phyloP scores from a whole-genome alignment of 768 basidiomycete species.

The Suillus sp. region DNA sequence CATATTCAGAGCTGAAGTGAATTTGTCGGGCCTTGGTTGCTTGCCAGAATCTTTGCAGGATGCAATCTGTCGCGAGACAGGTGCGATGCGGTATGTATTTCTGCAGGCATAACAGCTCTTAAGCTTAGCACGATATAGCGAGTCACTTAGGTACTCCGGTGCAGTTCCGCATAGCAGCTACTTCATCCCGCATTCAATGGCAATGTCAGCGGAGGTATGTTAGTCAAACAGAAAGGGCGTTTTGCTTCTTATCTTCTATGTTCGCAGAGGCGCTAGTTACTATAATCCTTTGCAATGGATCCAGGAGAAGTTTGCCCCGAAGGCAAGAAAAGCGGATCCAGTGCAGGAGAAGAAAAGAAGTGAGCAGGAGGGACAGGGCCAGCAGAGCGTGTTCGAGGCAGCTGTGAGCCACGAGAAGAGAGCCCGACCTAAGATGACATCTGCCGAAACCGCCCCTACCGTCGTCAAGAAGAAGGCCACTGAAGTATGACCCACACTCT shows the following conservation, averaged over 20 bases:
- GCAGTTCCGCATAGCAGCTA: conserved; percentile 17
- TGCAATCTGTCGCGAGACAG: conserved; percentile 30
- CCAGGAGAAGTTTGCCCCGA: conserved; percentile 56
- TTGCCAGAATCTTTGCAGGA: conserved; percentile 20
- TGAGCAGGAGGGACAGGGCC: conserved; percentile 42
- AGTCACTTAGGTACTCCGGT: conserved; percentile 14
- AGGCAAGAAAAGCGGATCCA: conserved; percentile 43
- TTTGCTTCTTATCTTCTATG: conserved; percentile 7
- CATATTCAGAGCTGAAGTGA: conserved; percentile 4
- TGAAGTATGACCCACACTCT: conserved; percentile 26
- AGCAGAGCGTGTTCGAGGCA: conserved; percentile 16
- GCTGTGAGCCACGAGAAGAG: conserved; percentile 22
- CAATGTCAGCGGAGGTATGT: conserved; percentile 50
- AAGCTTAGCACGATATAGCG: conserved; percentile 18
- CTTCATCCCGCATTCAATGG: conserved; percentile 33
- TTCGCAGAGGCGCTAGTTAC: conserved; percentile 42
- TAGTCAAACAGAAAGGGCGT: background rate
- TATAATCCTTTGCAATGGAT: conserved; percentile 67
- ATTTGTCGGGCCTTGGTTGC: conserved; percentile 16
- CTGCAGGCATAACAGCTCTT: conserved; percentile 1
- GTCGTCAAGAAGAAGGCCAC: conserved; percentile 29
- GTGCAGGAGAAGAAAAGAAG: conserved; percentile 47
- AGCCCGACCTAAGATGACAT: conserved; percentile 1
- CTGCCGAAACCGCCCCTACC: conserved; percentile 8
- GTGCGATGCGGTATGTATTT: conserved; percentile 28